phyloP scores from a whole-genome alignment of 176 grass and related monocot genomes.

The Eragrostis curvula region DNA sequence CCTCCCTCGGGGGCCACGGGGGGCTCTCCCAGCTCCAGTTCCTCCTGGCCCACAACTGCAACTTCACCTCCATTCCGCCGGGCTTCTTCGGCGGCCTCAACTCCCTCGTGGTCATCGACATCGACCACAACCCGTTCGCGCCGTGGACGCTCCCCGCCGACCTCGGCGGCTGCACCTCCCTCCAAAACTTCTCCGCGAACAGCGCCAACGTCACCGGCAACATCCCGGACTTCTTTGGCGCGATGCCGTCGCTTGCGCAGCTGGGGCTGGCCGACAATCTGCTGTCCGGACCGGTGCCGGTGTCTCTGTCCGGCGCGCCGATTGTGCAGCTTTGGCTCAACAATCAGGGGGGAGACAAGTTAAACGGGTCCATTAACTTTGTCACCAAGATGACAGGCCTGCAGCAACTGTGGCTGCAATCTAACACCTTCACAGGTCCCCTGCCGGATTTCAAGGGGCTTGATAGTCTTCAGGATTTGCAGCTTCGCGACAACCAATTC shows the following conservation, averaged over 20 bases:
- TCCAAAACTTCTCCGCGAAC: conserved; percentile 78
- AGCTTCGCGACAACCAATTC: conserved; percentile 77
- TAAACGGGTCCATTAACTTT: conserved; percentile 62
- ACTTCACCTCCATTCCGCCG: conserved; percentile 54
- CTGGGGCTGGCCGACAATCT: conserved; percentile 58
- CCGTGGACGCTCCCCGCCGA: conserved; percentile 52
- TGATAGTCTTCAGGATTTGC: conserved; percentile 44
- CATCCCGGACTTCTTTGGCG: conserved; percentile 61
- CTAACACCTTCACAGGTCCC: conserved; percentile 70
- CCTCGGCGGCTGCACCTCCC: conserved; percentile 33
- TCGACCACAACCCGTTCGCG: conserved; percentile 73
- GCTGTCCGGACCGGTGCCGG: conserved; percentile 64
- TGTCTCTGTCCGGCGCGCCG: conserved; percentile 26
- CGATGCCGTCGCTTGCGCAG: conserved; percentile 37
- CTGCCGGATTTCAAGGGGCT: conserved; percentile 69
- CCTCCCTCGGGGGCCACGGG: conserved; percentile 52
- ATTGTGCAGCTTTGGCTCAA: conserved; percentile 76
- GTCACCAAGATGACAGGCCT: conserved; percentile 54
- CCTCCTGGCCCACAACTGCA: conserved; percentile 55
- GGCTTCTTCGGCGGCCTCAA: conserved; percentile 75
- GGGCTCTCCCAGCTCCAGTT: conserved; percentile 52
- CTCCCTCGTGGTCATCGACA: conserved; percentile 31
- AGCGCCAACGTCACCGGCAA: conserved; percentile 51
- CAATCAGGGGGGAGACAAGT: neutral
- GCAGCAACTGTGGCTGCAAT: conserved; percentile 74